These are phyloP conservation scores for Yamadazyma paraphyllophila DNA, from an alignment of 805 yeast species.

Conservation along the genomic window DNA sequence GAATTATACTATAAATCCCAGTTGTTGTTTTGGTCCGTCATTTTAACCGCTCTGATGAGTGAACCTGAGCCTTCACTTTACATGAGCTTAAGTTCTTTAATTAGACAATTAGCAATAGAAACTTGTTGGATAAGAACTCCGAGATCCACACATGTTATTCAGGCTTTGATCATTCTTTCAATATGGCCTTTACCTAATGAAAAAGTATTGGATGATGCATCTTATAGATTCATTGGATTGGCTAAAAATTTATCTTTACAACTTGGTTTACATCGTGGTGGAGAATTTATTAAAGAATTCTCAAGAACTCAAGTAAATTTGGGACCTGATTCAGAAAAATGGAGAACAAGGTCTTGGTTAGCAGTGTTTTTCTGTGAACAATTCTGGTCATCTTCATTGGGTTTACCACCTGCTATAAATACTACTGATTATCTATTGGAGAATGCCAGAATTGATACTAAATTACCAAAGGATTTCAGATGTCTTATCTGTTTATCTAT, in stretches of 20 bases:
- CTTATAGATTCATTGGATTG: constrained; percentile 82
- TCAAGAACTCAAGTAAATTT: constrained; percentile 84
- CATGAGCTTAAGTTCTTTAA: constrained; percentile 68
- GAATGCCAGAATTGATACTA: constrained; percentile 64
- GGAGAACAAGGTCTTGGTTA: constrained; percentile 93
- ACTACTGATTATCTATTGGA: constrained; percentile 78
- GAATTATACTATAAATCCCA: constrained; percentile 83
- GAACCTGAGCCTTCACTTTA: constrained; percentile 87
- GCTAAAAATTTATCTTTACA: constrained; percentile 85
- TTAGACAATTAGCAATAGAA: constrained; percentile 84
- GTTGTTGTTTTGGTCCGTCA: constrained; percentile 85
- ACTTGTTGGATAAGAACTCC: constrained; percentile 94
- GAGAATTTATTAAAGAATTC: constrained; percentile 86
- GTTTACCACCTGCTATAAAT: constrained; percentile 82
- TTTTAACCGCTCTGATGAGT: constrained; percentile 78
- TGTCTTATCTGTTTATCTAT: constrained; percentile 71
- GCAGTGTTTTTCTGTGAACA: constrained; percentile 86
- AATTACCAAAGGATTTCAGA: constrained; percentile 67
- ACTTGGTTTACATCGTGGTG: constrained; percentile 81
- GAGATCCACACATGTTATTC: constrained; percentile 89
- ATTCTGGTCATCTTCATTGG: constrained; percentile 84
- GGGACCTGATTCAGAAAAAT: constrained; percentile 82
- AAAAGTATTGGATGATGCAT: constrained; percentile 87
- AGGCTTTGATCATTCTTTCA: constrained; percentile 78
- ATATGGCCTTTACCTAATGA: constrained; percentile 94